These are phyloP conservation scores for Fomes fomentarius DNA, from an alignment of 1,284 basidiomycete species.

Conservation along the genomic window DNA sequence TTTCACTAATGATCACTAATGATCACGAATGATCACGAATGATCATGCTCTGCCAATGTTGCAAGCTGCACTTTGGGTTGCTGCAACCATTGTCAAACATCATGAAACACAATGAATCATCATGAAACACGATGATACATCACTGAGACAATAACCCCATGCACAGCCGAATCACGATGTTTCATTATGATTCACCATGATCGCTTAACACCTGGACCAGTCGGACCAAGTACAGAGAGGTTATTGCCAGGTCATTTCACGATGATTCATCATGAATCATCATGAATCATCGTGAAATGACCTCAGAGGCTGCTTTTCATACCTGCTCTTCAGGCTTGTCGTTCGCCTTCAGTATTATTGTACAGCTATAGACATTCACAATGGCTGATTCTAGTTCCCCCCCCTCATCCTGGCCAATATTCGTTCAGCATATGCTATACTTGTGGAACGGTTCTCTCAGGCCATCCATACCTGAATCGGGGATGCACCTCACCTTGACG, in stretches of 20 bases:
- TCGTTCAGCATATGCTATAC: neutral
- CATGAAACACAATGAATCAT: too few species aligned
- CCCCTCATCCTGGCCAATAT: neutral
- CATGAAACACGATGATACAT: too few species aligned
- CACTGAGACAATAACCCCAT: too few species aligned
- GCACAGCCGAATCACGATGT: neutral
- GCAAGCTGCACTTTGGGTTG: too few species aligned
- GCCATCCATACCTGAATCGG: neutral
- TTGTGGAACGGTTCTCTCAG: neutral
- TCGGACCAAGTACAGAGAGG: too few species aligned
- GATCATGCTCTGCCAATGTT: too few species aligned
- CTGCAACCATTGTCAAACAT: too few species aligned
- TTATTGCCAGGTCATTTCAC: neutral
- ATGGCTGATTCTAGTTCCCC: neutral
- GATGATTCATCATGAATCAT: neutral
- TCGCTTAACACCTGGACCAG: too few species aligned
- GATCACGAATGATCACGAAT: too few species aligned
- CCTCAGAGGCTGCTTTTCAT: too few species aligned
- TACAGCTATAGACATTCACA: neutral
- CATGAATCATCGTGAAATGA: too few species aligned
- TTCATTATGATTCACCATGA: neutral
- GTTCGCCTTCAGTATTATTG: neutral
- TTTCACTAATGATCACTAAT: too few species aligned
- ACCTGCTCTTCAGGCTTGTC: neutral
- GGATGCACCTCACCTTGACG: neutral